Conservation (phyloP, 73 alveolate species). For the Paramecium pentaurelia region DNA sequence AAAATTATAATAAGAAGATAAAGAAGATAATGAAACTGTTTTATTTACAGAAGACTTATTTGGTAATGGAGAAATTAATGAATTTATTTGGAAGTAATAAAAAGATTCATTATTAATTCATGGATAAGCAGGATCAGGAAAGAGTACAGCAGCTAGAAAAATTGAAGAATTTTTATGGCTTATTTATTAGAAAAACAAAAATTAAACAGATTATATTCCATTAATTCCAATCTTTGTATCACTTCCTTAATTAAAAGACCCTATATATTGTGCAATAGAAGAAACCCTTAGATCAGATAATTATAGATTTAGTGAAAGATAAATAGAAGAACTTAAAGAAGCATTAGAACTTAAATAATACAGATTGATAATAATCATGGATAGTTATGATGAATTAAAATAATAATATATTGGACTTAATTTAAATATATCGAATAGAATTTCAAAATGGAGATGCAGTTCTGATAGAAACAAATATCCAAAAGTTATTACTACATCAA, state of each 20-base stretch:
- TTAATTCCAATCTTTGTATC: background rate
- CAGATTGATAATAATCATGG: background rate
- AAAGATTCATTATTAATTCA: slow-evolving; percentile 18
- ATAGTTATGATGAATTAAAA: slow-evolving; percentile 30
- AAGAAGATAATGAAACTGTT: background rate
- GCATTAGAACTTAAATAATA: background rate
- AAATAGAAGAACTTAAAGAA: background rate
- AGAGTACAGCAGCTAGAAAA: background rate
- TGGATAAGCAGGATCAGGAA: slow-evolving; percentile 36
- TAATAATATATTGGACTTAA: background rate
- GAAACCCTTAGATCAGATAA: slow-evolving; percentile 29
- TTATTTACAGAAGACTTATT: background rate
- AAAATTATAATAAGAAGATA: background rate
- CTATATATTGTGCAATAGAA: background rate
- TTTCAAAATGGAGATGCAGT: background rate
- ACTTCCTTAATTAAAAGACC: background rate
- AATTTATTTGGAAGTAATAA: background rate
- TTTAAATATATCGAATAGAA: background rate
- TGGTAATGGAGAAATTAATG: slow-evolving; percentile 37
- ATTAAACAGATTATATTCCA: background rate
- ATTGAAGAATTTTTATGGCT: slow-evolving; percentile 3
- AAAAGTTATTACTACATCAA: background rate
- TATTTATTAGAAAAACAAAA: background rate
- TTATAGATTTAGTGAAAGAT: background rate
- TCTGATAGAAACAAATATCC: background rate